phyloP scores from a whole-genome alignment of 2,329 filamentous ascomycete species.

The Colletotrichum musicola region DNA sequence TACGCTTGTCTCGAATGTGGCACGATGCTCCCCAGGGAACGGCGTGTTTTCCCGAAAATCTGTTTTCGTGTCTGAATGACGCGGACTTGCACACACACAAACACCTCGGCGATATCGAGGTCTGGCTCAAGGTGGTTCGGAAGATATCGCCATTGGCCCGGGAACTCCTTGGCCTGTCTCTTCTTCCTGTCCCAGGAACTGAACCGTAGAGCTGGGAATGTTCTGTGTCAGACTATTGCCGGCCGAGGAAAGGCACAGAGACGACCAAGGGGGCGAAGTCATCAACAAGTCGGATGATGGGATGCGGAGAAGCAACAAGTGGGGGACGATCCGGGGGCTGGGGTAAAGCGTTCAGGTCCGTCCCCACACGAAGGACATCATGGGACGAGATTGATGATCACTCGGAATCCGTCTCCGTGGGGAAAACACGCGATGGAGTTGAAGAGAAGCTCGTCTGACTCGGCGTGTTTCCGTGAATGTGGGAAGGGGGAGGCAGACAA shows the following conservation, averaged over 20 bases:
- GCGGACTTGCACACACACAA: neutral
- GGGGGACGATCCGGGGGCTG: constrained; percentile 28
- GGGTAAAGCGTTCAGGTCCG: constrained; percentile 13
- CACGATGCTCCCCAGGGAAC: neutral
- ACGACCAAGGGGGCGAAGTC: neutral
- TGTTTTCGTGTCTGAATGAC: constrained; percentile 10
- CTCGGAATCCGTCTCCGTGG: constrained; percentile 8
- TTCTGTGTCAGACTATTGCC: neutral
- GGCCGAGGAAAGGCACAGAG: neutral
- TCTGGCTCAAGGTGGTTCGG: neutral
- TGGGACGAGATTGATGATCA: constrained; percentile 4
- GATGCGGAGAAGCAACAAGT: constrained; percentile 32
- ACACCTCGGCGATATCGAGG: neutral
- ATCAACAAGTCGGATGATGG: constrained; percentile 10
- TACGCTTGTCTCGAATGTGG: neutral
- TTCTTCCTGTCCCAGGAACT: neutral
- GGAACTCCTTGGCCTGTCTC: neutral
- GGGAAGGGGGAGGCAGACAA: neutral
- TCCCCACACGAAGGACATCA: constrained; percentile 27
- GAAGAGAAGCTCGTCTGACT: constrained; percentile 19
- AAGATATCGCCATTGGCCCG: constrained; percentile 24
- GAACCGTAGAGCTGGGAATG: constrained; percentile 6
- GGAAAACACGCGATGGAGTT: constrained; percentile 9
- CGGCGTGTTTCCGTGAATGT: constrained; percentile 3
- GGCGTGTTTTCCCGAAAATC: too few species aligned